These are phyloP conservation scores for Fusarium poae DNA, from an alignment of 2,329 filamentous ascomycete species.

Conservation along the genomic window DNA sequence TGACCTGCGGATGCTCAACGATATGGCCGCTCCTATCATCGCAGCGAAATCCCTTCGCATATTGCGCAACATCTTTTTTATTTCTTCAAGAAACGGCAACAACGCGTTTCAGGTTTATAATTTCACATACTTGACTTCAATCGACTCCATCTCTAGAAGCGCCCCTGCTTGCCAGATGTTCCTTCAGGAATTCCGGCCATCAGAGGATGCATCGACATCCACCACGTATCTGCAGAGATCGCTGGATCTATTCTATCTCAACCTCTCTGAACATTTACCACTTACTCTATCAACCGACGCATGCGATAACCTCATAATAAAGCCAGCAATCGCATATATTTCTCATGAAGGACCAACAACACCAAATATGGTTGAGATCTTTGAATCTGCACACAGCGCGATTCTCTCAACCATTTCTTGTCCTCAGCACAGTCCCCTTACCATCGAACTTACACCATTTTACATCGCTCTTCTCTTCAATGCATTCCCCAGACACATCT, in stretches of 20 bases:
- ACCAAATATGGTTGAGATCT: conserved; percentile 69
- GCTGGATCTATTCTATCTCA: conserved; percentile 90
- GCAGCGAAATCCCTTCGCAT: conserved; percentile 79
- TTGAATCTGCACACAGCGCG: conserved; percentile 88
- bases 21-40: conserved; percentile 68
- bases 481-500: conserved; percentile 83
- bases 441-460: conserved; percentile 79
- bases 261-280: conserved; percentile 86
- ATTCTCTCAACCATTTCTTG: conserved; percentile 84
- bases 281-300: conserved; percentile 73
- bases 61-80: conserved; percentile 83
- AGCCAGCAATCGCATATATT: conserved; percentile 81
- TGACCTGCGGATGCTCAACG: conserved; percentile 62
- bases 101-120: conserved; percentile 84
- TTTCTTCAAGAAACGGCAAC: conserved; percentile 80
- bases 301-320: conserved; percentile 79
- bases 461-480: conserved; percentile 86
- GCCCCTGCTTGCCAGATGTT: conserved; percentile 75
- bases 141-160: conserved; percentile 84
- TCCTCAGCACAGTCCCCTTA: conserved; percentile 79
- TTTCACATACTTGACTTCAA: conserved; percentile 84
- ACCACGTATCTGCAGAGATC: conserved; percentile 69
- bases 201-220: conserved; percentile 51
- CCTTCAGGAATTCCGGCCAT: conserved; percentile 69
- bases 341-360: conserved; percentile 59